These are phyloP conservation scores for Thamnidium elegans DNA, from an alignment of 192 early-diverging fungal species.

Conservation along the genomic window DNA sequence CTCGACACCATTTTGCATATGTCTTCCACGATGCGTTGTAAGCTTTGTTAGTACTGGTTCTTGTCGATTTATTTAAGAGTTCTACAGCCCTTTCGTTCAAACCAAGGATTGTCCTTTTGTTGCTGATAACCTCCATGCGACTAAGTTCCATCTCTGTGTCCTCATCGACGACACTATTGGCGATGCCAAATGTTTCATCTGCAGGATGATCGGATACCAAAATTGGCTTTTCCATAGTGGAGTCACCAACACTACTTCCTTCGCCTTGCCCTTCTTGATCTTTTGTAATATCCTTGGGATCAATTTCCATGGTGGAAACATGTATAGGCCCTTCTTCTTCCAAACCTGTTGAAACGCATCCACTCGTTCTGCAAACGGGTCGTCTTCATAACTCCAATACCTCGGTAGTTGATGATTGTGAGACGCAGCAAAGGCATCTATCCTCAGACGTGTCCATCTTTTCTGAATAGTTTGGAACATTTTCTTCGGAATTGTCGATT, in stretches of 20 bases:
- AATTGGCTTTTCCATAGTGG: conserved; percentile 10
- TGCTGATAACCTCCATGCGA: no score
- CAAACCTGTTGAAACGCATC: conserved; percentile 20
- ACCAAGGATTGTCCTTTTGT: no score
- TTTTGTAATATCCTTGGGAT: conserved; percentile 13
- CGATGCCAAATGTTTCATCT: neutral
- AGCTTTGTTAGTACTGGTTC: no score
- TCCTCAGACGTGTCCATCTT: neutral
- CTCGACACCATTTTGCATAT: no score
- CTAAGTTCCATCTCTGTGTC: no score
- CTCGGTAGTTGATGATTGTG: conserved; percentile 2
- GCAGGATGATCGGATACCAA: conserved; percentile 13
- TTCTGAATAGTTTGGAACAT: conserved; percentile 3
- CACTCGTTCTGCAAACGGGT: conserved; percentile 8
- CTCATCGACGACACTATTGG: no score
- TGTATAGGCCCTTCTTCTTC: conserved; percentile 16
- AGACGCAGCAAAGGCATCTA: conserved; percentile 10
- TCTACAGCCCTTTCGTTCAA: no score
- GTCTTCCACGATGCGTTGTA: no score
- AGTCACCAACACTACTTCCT: neutral
- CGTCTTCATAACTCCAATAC: conserved; percentile 8
- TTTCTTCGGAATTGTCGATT: neutral
- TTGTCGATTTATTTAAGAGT: no score
- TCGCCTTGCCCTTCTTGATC: neutral
- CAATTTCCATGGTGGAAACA: conserved; percentile 17